Percentiles rank a stretch among this genome's conserved stretches.
phyloP scores from a whole-genome alignment of 306 rosid species.

The Senna siamea region DNA sequence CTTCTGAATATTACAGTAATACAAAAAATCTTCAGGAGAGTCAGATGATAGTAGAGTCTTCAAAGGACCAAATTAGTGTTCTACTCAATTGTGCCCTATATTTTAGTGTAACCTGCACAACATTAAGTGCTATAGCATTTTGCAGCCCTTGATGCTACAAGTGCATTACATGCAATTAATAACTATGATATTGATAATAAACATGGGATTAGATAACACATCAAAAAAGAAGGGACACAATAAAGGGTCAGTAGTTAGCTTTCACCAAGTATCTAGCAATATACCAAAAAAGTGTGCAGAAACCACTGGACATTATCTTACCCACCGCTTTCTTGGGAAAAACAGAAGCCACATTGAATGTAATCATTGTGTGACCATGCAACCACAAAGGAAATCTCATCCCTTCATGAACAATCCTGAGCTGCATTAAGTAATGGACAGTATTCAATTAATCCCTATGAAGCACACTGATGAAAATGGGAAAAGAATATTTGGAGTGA shows the following conservation, averaged over 20 bases:
- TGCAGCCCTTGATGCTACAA: background rate
- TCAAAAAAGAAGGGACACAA: background rate
- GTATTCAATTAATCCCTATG: background rate
- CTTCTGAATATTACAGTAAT: too few species aligned
- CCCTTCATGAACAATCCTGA: slow-evolving; percentile 83
- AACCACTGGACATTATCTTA: slow-evolving; percentile 62
- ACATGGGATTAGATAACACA: slow-evolving; percentile 22
- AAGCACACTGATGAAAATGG: background rate
- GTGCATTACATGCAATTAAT: background rate
- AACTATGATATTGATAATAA: background rate
- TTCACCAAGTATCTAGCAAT: slow-evolving; percentile 1
- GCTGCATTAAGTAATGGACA: slow-evolving; percentile 48
- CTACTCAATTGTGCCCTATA: background rate
- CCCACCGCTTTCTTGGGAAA: slow-evolving; percentile 90
- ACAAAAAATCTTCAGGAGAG: background rate
- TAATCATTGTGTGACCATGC: slow-evolving; percentile 75
- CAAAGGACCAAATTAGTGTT: too few species aligned
- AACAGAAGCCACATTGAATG: slow-evolving; percentile 72
- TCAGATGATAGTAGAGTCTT: too few species aligned
- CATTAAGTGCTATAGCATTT: background rate
- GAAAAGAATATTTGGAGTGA: too few species aligned
- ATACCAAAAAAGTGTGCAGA: slow-evolving; percentile 15
- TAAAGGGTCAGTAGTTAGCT: slow-evolving; percentile 11
- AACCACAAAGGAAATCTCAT: slow-evolving; percentile 95
- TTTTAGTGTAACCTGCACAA: background rate